Evolutionary conservation across 2,329 filamentous ascomycete species (phyloP), one percentile per base, ranked within the genome.

Genomic region (Phoma herbarum): DNA sequence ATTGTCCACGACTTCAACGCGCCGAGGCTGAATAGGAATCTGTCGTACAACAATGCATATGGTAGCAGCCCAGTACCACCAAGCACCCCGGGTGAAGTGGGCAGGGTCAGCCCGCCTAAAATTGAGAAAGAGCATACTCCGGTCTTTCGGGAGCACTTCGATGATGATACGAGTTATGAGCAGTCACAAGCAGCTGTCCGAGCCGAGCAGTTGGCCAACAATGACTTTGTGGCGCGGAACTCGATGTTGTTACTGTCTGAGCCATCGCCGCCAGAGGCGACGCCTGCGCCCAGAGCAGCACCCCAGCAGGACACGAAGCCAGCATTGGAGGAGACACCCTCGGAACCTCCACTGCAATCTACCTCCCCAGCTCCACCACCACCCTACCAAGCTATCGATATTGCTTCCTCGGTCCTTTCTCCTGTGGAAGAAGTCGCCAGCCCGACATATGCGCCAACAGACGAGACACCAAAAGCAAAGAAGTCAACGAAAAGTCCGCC

Each of bases 1-100:
- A 82, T 86, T 22, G 81, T 89, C 1, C 86, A 89, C 75, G 87
- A 89, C 66, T 89, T 89, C 71, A 88, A 85, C 47, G 85, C 83
- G 4, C 87, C 86, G 6, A 79, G 85, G 50, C 77, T 81, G 41
- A 81, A 82, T 52, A 74, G 80, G 48, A 78, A 74, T 42, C 72
- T 72, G 23, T 77, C 75, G 7, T 70, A 77, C 62, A 76, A 66
- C 50, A 73, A 73, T 42, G 67, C 70, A 16, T 70, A 70, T 41
- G 65, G 66, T 9, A 61, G 57, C 25, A 67, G 67, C 28, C 46
- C 46, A 16, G 55, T 29, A 23, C 54, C 55, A 22, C 42, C 48
- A 29, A 37, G 31, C 11, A 37, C 39, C 2, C 65, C 64, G 8
- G 60, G 55, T 10, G 67, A 71, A 6, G 18, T 66, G 20, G 74